These are phyloP conservation scores for Xylariomycetidae sp. DNA, from an alignment of 2,329 filamentous ascomycete species.

Conservation along the genomic window DNA sequence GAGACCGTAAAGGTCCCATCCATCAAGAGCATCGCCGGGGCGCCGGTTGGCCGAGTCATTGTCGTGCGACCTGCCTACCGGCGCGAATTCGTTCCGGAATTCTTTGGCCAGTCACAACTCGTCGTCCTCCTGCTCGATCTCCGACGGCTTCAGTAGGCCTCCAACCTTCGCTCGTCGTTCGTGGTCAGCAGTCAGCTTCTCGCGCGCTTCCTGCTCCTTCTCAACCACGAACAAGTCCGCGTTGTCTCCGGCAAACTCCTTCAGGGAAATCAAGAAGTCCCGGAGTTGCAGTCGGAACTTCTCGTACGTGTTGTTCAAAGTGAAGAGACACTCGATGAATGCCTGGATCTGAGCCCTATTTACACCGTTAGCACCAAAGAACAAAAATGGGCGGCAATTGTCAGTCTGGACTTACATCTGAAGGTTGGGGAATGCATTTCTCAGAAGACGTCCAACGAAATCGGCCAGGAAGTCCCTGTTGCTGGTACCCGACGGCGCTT, in stretches of 20 bases:
- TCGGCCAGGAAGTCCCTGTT: constrained; percentile 88
- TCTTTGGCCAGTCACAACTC: constrained; percentile 79
- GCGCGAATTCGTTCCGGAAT: constrained; percentile 55
- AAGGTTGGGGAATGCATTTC: constrained; percentile 89
- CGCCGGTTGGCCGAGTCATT: constrained; percentile 13
- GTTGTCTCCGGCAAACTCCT: constrained; percentile 95
- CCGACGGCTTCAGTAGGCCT: constrained; percentile 93
- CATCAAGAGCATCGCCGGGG: constrained; percentile 22
- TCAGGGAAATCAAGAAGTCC: constrained; percentile 94
- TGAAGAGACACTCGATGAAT: constrained; percentile 87
- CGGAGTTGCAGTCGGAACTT: constrained; percentile 94
- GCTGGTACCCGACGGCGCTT: constrained; percentile 73
- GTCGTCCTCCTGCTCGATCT: constrained; percentile 81
- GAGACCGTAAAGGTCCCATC: constrained; percentile 31
- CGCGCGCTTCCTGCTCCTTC: constrained; percentile 83
- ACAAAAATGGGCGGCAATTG: neutral
- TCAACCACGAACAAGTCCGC: constrained; percentile 90
- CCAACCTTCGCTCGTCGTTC: constrained; percentile 93
- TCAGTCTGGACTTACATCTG: constrained; percentile 64
- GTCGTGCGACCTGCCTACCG: constrained; percentile 27
- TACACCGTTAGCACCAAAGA: constrained; percentile 28
- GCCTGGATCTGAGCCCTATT: constrained; percentile 73
- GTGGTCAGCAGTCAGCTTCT: constrained; percentile 81
- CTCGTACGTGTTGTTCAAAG: constrained; percentile 79
- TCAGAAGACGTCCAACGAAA: constrained; percentile 78